Base-by-base conservation (phyloP, 1,284 basidiomycete species). In the Pyrrhoderma lamaoense region DNA sequence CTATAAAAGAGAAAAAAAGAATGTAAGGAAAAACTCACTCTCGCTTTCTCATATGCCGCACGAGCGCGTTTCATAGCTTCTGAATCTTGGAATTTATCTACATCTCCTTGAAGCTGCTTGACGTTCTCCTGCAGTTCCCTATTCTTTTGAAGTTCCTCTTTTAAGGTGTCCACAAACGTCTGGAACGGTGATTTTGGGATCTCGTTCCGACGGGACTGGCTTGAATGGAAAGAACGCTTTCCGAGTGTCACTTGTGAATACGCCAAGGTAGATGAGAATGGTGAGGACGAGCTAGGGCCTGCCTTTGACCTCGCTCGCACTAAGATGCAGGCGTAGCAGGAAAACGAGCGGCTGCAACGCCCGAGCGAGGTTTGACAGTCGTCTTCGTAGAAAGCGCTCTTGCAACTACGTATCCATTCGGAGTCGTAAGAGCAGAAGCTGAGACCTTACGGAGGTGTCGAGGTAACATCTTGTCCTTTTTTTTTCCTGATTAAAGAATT, bases 101-200 rank as follows among this genome's bases (percentile, higher is more conserved):
- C 95, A 67, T 98, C 93, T 59, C 96, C 96, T 69, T 95, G 91
- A 27, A 99, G 78, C 70, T 96, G 93, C 71, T 93, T 93, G 54
- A 98, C 88, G 69, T 95, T 96, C 47, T 97, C 92, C 70, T 96
- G 93, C 52, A 96, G 75, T 65, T 95, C 94, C 60, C 92, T 76
- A 65, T 92, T 95, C 76, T 98, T 98, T 65, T 81, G 76, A 45
- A 99, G 72, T 70, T 99, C 95, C 54, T 96, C 92, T 59, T 79
- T 82, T 50, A 99, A 75, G 19, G 95, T 93, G 42, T 97, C 90
- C 14, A 97, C 92, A 59, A 99, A 99, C 1, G 91, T 94, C 67
- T 91, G 85, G 65, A 97, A 98, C 1, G 96, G 96, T 4, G 91
- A 94, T 64, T 88, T 90, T 2, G 90, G 89, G 2, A 80, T 67